Conservation (phyloP, 768 basidiomycete species). For the Cytidiella melzeri region DNA sequence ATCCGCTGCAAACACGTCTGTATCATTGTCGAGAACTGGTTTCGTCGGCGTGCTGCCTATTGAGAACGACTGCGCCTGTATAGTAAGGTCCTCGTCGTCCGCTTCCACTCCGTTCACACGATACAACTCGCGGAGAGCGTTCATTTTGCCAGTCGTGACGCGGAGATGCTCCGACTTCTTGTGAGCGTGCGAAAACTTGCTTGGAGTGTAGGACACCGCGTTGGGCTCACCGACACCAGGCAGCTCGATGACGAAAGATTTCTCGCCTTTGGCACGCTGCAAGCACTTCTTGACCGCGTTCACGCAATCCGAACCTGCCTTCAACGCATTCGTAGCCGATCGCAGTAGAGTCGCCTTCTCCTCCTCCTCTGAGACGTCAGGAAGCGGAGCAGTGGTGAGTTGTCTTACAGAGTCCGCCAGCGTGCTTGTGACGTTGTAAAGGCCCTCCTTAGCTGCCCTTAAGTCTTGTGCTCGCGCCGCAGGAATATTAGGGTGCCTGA, state of each 20-base stretch:
- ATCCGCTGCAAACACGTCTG: neutral
- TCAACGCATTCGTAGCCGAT: conserved; percentile 83
- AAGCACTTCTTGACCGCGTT: conserved; percentile 80
- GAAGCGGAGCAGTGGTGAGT: conserved; percentile 49
- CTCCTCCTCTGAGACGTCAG: conserved; percentile 63
- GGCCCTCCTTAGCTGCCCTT: conserved; percentile 63
- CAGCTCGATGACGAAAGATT: conserved; percentile 59
- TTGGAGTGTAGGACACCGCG: conserved; percentile 39
- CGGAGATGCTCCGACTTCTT: conserved; percentile 2
- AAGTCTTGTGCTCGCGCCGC: conserved; percentile 58
- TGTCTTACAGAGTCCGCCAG: conserved; percentile 84
- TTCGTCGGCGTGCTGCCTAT: conserved; percentile 14
- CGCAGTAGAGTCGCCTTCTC: conserved; percentile 74
- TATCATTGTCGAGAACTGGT: neutral
- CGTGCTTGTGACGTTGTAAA: conserved; percentile 81
- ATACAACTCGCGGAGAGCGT: conserved; percentile 32
- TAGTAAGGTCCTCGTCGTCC: conserved; percentile 59
- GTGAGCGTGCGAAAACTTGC: conserved; percentile 35
- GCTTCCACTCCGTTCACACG: conserved; percentile 29
- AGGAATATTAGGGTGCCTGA: conserved; percentile 67
- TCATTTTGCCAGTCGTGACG: conserved; percentile 18
- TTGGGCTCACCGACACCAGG: conserved; percentile 44
- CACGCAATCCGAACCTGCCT: conserved; percentile 85
- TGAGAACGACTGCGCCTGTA: conserved; percentile 41
- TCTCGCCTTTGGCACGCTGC: conserved; percentile 53